Evolutionary conservation across 208 protist species (phyloP).

Genomic region (Leishmania martiniquensis): DNA sequence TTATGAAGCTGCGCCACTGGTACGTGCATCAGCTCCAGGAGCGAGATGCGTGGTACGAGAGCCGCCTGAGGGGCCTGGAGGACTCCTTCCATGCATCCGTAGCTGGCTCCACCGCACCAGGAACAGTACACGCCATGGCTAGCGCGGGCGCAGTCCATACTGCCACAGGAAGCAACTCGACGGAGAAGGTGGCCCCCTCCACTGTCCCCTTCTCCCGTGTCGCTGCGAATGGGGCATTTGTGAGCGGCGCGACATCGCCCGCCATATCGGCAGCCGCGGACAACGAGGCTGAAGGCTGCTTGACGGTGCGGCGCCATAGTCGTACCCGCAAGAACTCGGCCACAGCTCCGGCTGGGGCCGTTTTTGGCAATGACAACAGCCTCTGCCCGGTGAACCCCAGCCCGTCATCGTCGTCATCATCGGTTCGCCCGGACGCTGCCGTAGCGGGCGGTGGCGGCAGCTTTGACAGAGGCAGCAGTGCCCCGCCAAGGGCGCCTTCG

Average conservation of each 20-base stretch:
- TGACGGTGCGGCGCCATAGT: neutral
- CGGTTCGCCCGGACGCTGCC: neutral
- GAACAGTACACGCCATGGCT: neutral
- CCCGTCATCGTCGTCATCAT: neutral
- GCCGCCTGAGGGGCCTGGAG: constrained; percentile 47
- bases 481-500: neutral
- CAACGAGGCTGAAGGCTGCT: neutral
- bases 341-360: neutral
- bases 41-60: constrained; percentile 46
- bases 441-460: neutral
- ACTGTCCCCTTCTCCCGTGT: neutral
- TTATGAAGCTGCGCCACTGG: constrained; percentile 45
- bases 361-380: neutral
- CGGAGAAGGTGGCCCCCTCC: constrained; percentile 1
- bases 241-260: neutral
- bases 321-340: neutral
- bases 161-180: neutral
- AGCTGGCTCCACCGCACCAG: neutral
- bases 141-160: neutral
- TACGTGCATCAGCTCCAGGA: constrained; percentile 60
- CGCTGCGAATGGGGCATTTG: neutral
- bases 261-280: neutral
- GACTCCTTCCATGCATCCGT: constrained; percentile 8
- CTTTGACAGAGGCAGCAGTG: neutral
- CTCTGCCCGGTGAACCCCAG: neutral